Evolutionary conservation across 208 protist genomes (phyloP), one percentile per base, ranked within the genome.

Genomic region (Trypanosoma cruzi): DNA sequence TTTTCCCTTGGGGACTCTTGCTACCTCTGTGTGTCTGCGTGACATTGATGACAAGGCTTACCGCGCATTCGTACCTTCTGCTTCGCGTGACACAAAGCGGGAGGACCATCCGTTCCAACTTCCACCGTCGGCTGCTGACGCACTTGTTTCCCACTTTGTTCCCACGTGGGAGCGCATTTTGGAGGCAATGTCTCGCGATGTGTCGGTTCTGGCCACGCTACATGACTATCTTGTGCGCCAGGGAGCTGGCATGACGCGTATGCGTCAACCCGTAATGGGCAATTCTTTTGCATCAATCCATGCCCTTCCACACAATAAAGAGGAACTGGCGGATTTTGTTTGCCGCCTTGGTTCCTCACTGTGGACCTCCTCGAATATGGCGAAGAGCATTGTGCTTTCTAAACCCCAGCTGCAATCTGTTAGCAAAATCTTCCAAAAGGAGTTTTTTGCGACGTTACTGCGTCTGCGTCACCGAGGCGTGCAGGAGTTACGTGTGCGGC

Each of bases 321-420:
- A 84, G 68, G 86, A 89, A 61, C 58, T 92, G 14, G 86, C 82
- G 5, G 86, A 92, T 59, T 64, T 85, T 11, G 52, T 88, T 26
- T 89, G 81, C 52, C 86, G 86, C 20, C 72, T 87, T 32, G 86
- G 86, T 60, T 68, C 77, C 18, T 54, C 68, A n/a, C 56, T 92
- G 8, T 80, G 75, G 29, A 58, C 72, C 29, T 68, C 78, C 48
- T 66, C 55, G 68, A 58, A 67, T 64, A 34, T 52, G 22, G 49
- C 73, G 58, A 60, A 65, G 42, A 56, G 65, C 68, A 56, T 79
- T 20, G 34, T 80, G 22, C 69, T 83, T 2, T 63, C 62, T 28
- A 55, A 57, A 14, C 29, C 63, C 28, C 67, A 64, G 57, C 37
- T 37, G 52, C 58, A 74, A 46, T 79, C 67, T 63, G 66, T 75